These are phyloP conservation scores for Papilionanthe hybrid DNA, from an alignment of 116 monocot species.

Conservation along the genomic window DNA sequence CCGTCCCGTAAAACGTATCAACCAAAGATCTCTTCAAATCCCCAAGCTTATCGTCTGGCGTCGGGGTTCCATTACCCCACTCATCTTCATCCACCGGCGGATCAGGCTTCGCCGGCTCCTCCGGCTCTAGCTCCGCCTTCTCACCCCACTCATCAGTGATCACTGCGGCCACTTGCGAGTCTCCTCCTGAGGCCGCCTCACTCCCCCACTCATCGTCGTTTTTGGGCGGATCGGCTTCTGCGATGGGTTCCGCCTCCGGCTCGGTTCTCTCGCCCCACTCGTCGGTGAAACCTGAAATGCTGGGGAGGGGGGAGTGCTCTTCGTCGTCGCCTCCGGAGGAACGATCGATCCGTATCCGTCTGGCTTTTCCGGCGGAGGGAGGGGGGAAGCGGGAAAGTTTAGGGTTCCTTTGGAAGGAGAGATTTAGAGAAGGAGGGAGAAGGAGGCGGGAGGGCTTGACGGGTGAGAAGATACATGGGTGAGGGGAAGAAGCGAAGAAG, in stretches of 20 bases:
- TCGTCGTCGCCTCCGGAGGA: constrained; percentile 14
- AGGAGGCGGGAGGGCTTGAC: background rate
- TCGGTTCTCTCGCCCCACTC: constrained; percentile 55
- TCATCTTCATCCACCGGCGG: constrained; percentile 55
- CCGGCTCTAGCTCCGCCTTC: constrained; percentile 16
- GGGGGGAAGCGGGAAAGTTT: background rate
- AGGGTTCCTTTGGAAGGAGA: constrained; percentile 4
- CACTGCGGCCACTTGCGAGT: background rate
- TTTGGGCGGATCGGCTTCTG: constrained; percentile 25
- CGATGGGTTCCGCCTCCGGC: constrained; percentile 21
- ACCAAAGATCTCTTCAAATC: constrained; percentile 73
- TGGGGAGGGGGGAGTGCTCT: background rate
- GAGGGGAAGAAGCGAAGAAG: constrained; percentile 21
- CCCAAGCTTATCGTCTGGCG: constrained; percentile 36
- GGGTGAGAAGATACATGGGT: constrained; percentile 10
- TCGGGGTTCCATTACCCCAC: constrained; percentile 39
- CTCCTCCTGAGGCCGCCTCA: constrained; percentile 1
- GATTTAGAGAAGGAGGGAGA: constrained; percentile 2
- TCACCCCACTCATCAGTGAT: constrained; percentile 36
- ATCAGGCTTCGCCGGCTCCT: constrained; percentile 25
- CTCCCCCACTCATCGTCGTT: constrained; percentile 36
- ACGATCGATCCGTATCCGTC: constrained; percentile 7
- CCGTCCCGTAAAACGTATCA: constrained; percentile 66
- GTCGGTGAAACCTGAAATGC: constrained; percentile 20
- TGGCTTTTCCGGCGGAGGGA: constrained; percentile 3